Evolutionary conservation across 2,329 filamentous ascomycete species (phyloP).

Genomic region (Ophiostoma australiae): DNA sequence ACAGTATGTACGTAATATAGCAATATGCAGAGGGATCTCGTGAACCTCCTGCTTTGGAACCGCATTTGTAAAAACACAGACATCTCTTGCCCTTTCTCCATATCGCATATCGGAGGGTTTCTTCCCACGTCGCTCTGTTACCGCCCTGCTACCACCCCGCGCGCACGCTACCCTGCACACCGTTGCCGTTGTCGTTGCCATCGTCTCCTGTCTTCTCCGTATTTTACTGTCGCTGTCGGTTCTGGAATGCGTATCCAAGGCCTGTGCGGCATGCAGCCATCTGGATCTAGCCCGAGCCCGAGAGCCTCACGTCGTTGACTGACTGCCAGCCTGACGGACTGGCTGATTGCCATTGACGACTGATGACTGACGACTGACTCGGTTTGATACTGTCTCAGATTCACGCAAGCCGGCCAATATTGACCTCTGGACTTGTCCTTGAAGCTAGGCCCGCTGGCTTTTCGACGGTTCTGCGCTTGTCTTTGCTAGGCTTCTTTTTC

Average conservation of each 20-base stretch:
- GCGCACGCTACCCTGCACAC: not conserved
- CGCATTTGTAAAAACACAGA: constrained; percentile 5
- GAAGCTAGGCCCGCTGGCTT: not conserved
- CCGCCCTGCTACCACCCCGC: constrained; percentile 10
- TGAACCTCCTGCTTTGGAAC: not conserved
- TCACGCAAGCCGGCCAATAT: not conserved
- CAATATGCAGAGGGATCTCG: constrained; percentile 5
- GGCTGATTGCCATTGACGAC: not conserved
- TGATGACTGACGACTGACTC: not conserved
- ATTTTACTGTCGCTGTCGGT: not conserved
- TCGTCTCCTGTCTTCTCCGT: constrained; percentile 1
- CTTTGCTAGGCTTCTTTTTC: constrained; percentile 14
- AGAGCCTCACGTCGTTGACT: not conserved
- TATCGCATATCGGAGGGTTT: constrained; percentile 10
- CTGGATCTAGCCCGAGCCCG: not conserved
- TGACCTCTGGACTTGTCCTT: not conserved
- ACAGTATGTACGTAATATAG: constrained; percentile 1
- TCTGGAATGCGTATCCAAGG: constrained; percentile 2
- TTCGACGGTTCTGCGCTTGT: constrained; percentile 7
- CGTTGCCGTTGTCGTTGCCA: not conserved
- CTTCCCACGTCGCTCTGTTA: not conserved
- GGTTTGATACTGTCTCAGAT: constrained; percentile 9
- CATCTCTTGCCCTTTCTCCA: not conserved
- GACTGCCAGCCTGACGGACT: not conserved
- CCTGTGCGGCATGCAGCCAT: constrained; percentile 9